Conservation (phyloP, 352 stramenopile species). For the Phytophthora sp. region DNA sequence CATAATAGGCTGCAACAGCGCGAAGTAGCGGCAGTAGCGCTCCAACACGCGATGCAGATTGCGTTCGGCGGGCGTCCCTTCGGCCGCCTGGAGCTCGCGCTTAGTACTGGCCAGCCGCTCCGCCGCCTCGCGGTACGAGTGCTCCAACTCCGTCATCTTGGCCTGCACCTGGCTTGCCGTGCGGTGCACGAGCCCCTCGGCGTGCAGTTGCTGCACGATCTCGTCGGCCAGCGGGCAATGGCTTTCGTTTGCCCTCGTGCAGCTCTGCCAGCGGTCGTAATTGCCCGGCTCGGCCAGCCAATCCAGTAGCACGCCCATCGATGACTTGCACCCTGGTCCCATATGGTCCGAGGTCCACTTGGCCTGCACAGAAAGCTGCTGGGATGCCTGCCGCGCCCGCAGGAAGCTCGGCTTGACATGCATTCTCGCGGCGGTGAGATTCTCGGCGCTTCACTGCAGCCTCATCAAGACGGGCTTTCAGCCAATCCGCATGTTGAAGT, state of each 20-base stretch:
- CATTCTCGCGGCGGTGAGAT: conserved; percentile 10
- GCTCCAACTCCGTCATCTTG: conserved; percentile 47
- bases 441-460: conserved; percentile 11
- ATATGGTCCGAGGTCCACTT: conserved; percentile 42
- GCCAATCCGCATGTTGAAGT: conserved; percentile 32
- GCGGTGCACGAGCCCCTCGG: conserved; percentile 36
- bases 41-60: conserved; percentile 32
- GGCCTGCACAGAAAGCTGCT: conserved; percentile 8
- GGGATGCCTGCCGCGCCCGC: conserved; percentile 24
- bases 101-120: conserved; percentile 34
- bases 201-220: conserved; percentile 37
- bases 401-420: conserved; percentile 41
- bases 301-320: conserved; percentile 56
- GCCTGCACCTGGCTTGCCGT: conserved; percentile 24
- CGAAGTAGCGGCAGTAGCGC: conserved; percentile 43
- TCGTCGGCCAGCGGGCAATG: conserved; percentile 28
- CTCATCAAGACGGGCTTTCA: conserved; percentile 4
- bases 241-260: conserved; percentile 7
- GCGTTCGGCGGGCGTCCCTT: conserved; percentile 33
- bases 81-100: conserved; percentile 19
- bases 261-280: conserved; percentile 48
- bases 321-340: conserved; percentile 41
- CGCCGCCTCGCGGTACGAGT: conserved; percentile 36
- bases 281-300: conserved; percentile 48
- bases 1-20: conserved; percentile 44